A percentile compares a stretch with the other conserved stretches of the same genome.
phyloP scores from a whole-genome alignment of 2,329 filamentous ascomycete genomes.

The Cordyceps sp. region DNA sequence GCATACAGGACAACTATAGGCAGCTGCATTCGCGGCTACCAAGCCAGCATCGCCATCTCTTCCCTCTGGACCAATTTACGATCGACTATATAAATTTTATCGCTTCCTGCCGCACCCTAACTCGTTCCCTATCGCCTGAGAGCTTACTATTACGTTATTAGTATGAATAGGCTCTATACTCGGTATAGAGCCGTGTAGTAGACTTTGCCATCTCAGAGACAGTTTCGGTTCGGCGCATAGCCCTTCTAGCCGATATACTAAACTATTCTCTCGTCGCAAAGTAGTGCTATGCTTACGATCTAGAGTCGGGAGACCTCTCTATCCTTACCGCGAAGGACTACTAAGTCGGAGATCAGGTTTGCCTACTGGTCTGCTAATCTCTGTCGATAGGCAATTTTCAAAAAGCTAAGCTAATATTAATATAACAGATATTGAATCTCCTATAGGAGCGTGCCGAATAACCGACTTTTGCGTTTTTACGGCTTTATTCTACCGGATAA shows the following conservation, averaged over 20 bases:
- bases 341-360: conserved; percentile 17
- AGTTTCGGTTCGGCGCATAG: conserved; percentile 7
- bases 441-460: conserved; percentile 16
- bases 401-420: conserved; percentile 1
- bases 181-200: conserved; percentile 14
- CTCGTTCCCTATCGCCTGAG: conserved; percentile 1
- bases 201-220: conserved; percentile 10
- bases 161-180: conserved; percentile 19
- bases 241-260: conserved; percentile 19
- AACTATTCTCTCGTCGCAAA: conserved; percentile 16
- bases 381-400: conserved; percentile 1
- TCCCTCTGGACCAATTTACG: conserved; percentile 14
- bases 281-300: conserved; percentile 18
- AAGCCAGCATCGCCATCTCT: conserved; percentile 13
- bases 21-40: conserved; percentile 11
- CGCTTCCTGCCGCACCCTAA: conserved; percentile 1
- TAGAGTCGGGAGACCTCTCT: conserved; percentile 13
- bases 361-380: conserved; percentile 3
- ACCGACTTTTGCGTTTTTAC: conserved; percentile 18
- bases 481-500: conserved; percentile 18
- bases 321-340: conserved; percentile 11
- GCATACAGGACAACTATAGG: conserved; percentile 15
- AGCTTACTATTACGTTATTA: conserved; percentile 6
- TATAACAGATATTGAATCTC: conserved; percentile 14
- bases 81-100: conserved; percentile 14